phyloP scores from a whole-genome alignment of 257 asterid species.

The Nyctanthes arbortristis region DNA sequence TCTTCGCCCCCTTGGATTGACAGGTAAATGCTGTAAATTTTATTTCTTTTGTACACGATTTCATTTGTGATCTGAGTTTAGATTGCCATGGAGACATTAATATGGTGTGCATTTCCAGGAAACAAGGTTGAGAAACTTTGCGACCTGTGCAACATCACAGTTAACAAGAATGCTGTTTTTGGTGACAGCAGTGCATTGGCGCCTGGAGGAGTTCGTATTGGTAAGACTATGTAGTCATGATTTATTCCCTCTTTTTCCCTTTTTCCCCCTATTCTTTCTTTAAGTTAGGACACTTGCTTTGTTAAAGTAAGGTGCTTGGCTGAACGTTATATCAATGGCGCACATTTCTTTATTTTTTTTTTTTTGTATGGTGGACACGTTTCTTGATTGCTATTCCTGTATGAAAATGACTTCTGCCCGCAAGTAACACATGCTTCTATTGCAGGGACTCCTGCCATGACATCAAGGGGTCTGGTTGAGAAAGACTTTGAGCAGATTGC shows the following conservation, averaged over 20 bases:
- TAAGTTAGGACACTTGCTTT: background rate
- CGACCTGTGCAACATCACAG: constrained; percentile 89
- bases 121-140: constrained; percentile 97
- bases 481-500: constrained; percentile 96
- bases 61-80: background rate
- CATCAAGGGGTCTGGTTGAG: constrained; percentile 91
- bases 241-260: no score
- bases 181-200: constrained; percentile 99
- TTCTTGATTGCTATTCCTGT: background rate
- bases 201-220: constrained; percentile 99
- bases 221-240: constrained; percentile 43
- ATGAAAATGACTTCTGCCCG: background rate
- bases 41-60: background rate
- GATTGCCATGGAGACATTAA: background rate
- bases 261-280: background rate
- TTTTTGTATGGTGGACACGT: background rate
- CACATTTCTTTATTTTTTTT: background rate
- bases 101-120: constrained; percentile 46
- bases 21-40: constrained; percentile 47
- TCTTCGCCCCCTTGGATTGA: constrained; percentile 97
- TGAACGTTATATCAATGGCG: background rate
- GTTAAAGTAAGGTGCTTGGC: background rate
- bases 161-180: constrained; percentile 96
- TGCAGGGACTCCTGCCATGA: constrained; percentile 96
- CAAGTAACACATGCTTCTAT: background rate